phyloP scores from a whole-genome alignment of 768 basidiomycete genomes.

The Clitopilus passeckerianus region DNA sequence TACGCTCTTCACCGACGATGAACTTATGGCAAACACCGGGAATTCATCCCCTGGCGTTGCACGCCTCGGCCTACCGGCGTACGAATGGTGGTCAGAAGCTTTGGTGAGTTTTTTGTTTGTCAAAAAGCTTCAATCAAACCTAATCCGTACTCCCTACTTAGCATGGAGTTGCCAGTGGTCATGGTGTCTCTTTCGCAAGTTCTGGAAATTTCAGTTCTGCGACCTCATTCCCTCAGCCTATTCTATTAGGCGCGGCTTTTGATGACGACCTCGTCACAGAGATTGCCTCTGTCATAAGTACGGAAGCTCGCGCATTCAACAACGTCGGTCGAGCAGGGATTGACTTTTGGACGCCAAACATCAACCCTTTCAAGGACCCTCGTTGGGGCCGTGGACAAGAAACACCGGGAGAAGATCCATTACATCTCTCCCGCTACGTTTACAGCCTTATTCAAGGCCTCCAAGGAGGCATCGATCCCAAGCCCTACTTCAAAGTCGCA shows the following conservation, averaged over 20 bases:
- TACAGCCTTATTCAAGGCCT: constrained; percentile 48
- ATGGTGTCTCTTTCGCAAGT: constrained; percentile 44
- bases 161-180: constrained; percentile 53
- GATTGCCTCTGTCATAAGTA: constrained; percentile 47
- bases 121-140: background rate
- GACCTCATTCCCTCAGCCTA: constrained; percentile 56
- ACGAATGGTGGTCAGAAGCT: constrained; percentile 61
- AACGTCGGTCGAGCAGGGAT: constrained; percentile 48
- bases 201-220: constrained; percentile 51
- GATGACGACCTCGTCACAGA: constrained; percentile 46
- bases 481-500: constrained; percentile 43
- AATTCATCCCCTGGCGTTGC: constrained; percentile 46
- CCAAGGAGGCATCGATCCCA: constrained; percentile 53
- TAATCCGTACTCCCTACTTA: constrained; percentile 9
- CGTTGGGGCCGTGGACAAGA: constrained; percentile 62
- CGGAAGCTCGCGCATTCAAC: constrained; percentile 55
- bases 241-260: constrained; percentile 49
- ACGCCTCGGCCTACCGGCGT: constrained; percentile 49
- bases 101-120: constrained; percentile 29
- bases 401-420: constrained; percentile 59
- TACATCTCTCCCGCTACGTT: constrained; percentile 49
- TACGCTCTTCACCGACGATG: constrained; percentile 41
- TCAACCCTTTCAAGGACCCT: constrained; percentile 56
- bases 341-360: constrained; percentile 56
- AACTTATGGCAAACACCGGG: constrained; percentile 47